These are phyloP conservation scores for Cyclotella sp. DNA, from an alignment of 108 stramenopile genomes.

Conservation along the genomic window DNA sequence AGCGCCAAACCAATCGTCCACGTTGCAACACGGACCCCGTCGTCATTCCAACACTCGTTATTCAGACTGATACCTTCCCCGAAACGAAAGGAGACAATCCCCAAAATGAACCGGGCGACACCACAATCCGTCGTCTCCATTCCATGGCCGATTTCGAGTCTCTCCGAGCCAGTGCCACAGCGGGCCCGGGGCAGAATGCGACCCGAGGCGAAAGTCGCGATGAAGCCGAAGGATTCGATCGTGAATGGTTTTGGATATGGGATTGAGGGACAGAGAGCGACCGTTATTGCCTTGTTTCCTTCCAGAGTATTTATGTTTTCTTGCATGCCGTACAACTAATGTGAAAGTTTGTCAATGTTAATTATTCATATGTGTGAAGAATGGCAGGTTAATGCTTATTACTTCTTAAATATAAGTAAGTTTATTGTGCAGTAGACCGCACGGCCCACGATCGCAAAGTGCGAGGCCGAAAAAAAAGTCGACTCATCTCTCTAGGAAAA, in stretches of 20 bases:
- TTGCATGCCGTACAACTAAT: neutral
- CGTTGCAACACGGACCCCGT: conserved; percentile 43
- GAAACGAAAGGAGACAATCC: neutral
- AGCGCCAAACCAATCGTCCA: conserved; percentile 20
- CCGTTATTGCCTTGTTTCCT: neutral
- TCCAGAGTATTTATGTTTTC: neutral
- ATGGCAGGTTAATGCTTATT: too few species aligned
- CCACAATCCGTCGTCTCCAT: conserved; percentile 9
- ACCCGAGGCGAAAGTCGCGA: conserved; percentile 1
- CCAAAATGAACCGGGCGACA: neutral
- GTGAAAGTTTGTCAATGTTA: too few species aligned
- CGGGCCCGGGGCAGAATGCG: neutral
- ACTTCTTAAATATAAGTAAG: too few species aligned
- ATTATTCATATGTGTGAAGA: too few species aligned
- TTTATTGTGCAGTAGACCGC: too few species aligned
- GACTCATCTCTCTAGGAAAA: conserved; percentile 12
- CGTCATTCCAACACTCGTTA: neutral
- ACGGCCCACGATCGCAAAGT: too few species aligned
- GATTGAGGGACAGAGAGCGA: conserved; percentile 12
- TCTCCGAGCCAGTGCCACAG: neutral
- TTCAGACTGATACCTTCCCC: neutral
- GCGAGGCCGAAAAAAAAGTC: neutral
- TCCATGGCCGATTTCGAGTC: conserved; percentile 19
- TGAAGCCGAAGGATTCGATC: conserved; percentile 17
- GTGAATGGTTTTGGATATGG: conserved; percentile 57